Base-by-base conservation (phyloP, 192 early-diverging fungal genomes). In the Rhizophagus clarus region DNA sequence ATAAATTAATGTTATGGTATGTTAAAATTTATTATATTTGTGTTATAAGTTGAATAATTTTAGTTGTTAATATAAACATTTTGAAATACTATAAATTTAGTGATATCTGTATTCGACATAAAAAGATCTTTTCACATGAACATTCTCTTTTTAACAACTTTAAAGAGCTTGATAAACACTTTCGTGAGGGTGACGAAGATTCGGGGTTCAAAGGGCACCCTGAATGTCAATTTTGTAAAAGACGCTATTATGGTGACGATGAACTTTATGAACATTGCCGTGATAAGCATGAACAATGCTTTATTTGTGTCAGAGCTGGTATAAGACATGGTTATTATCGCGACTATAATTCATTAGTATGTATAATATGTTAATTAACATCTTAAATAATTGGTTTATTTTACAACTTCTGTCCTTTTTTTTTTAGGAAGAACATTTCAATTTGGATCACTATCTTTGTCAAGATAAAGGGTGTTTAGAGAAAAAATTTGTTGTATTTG, bases 401-500 rank as follows among this genome's bases (percentile, higher is more conserved):
- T 66, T 45, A 76, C 68, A 26, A 7, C 62, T 31, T 34, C 24
- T 71, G 63, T 14, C 72, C n/a, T n/a, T n/a, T n/a, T 24, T 60
- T 61, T 8, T 71, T 47, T 72, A 90, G 89, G 89, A 87, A 66
- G 74, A 90, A 17, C 97, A 99, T 86, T 96, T 97, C 75, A 83
- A 88, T 72, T 80, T 83, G 49, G 94, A 95, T 20, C 97, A 99
- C 77, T 94, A 89, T 82, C 82, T 92, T 22, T 99, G 97, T 84
- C 83, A 84, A 74, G 87, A 97, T 31, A 87, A 88, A 11, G 88
- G 92, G 45, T 99, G 97, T 82, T 79, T 97, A 56, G 96, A 96
- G 61, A 91, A 93, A 81, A 99, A 98, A 88, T 98, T 99, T 90
- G 91, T 98, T 49, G 97, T 98, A 2, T 99, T 99, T 88, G 92